phyloP scores from a whole-genome alignment of 768 basidiomycete species.

The Calvatia gigantea region DNA sequence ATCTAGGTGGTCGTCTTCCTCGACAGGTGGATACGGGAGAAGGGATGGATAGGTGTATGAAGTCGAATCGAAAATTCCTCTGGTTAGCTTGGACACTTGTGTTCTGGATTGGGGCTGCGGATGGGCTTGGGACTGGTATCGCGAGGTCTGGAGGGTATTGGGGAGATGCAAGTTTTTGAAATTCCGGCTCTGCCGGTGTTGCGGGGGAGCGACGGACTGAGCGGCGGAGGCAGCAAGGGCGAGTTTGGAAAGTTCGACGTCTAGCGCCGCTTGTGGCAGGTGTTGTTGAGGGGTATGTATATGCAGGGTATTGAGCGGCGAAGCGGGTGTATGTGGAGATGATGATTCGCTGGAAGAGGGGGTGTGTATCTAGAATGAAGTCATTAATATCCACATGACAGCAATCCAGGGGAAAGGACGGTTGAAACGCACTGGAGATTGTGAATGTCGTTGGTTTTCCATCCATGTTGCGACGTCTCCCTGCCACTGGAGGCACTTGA shows the following conservation, averaged over 20 bases:
- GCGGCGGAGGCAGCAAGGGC: not conserved
- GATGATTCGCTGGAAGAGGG: slow-evolving; percentile 8
- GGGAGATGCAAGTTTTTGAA: slow-evolving; percentile 11
- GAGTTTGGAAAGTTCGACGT: slow-evolving; percentile 1
- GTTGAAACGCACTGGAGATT: not conserved
- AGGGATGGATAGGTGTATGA: not conserved
- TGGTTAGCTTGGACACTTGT: not conserved
- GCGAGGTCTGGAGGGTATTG: not conserved
- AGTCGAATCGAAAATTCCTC: slow-evolving; percentile 7
- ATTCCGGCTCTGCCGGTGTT: slow-evolving; percentile 3
- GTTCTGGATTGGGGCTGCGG: not conserved
- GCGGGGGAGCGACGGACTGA: not conserved
- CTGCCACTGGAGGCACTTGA: slow-evolving; percentile 35
- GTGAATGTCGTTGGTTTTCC: not conserved
- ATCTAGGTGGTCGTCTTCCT: not conserved
- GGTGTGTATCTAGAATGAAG: not conserved
- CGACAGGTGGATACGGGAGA: not conserved
- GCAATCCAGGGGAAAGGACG: not conserved
- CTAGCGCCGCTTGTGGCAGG: not conserved
- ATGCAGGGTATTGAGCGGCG: slow-evolving; percentile 8
- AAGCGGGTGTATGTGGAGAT: slow-evolving; percentile 9
- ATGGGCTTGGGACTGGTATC: not conserved
- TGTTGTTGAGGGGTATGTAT: slow-evolving; percentile 6
- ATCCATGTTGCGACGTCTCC: slow-evolving; percentile 3
- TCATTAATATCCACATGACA: not conserved